Base-by-base conservation (phyloP, 2,329 filamentous ascomycete genomes). In the Neocucurbitaria cava region DNA sequence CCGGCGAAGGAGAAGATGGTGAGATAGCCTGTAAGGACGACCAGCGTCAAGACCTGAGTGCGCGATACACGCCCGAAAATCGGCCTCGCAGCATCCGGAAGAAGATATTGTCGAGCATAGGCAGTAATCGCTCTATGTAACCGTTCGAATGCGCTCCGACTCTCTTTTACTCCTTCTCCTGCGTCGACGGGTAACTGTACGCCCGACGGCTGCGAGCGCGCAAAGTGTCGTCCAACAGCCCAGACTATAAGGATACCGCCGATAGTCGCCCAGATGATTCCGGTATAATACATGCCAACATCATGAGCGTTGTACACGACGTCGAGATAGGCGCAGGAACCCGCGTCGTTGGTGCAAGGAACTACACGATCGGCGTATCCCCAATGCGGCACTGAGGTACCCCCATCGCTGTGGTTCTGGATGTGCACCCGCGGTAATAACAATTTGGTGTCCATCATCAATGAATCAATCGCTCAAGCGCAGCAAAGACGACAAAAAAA, bases 1-100 rank as follows among this genome's bases (percentile, higher is more conserved):
- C 88, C 89, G 11, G 87, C 81, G 44, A 92, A 73, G 4, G 76
- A 76, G 77, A 87, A 91, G 56, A 92, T 78, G 40, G 85, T 76
- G 0, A 92, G 77, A 66, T 93, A 92, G 1, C 68, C 82, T 1
- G 79, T 70, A 1, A 92, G 72, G 9, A 85, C 73, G 0, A 81
- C 70, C 2, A 92, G 77, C 24, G 89, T 79, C 20, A 86, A 64
- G 3, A 92, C 81, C 68, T 92, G 89, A 6, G 91, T 78, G 18
- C 89, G 82, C 0, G 87, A 90, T 1, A 87, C 86, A 55, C 85
- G 81, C 24, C 89, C 88, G 61, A 92, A 91, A 47, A 91, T 64
- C 18, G 73, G 64, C 17, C 81, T 77, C 2, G 82, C 73, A 3
- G 82, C 80, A 62, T 90, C 87, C 0, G 85, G 85, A 1, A 92